Conservation (phyloP, 495 filamentous ascomycete species). For the Friedmanniomyces simplex region DNA sequence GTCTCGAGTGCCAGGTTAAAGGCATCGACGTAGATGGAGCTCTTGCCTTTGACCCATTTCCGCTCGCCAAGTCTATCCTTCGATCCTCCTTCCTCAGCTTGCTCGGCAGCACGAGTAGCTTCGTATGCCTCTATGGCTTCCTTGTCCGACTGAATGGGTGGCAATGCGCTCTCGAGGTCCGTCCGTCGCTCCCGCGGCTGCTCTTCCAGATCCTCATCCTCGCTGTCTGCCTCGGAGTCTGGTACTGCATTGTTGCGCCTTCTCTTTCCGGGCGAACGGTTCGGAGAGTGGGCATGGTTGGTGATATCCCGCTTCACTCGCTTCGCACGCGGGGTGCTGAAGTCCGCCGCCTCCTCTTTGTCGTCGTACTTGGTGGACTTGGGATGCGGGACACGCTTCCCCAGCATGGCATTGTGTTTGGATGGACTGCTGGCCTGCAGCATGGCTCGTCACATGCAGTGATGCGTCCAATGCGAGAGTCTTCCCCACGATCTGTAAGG, state of each 20-base stretch:
- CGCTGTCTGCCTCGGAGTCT: slow-evolving; percentile 29
- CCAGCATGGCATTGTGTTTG: slow-evolving; percentile 33
- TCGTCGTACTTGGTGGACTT: slow-evolving; percentile 29
- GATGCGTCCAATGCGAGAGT: too few species aligned
- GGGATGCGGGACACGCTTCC: slow-evolving; percentile 22
- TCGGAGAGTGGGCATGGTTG: neutral
- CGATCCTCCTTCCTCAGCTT: slow-evolving; percentile 29
- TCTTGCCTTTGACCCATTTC: slow-evolving; percentile 53
- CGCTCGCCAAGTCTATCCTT: slow-evolving; percentile 43
- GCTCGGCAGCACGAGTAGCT: slow-evolving; percentile 38
- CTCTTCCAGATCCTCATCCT: slow-evolving; percentile 17
- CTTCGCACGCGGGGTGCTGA: slow-evolving; percentile 25
- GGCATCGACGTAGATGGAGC: slow-evolving; percentile 89
- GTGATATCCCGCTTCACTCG: slow-evolving; percentile 16
- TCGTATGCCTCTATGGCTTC: slow-evolving; percentile 78
- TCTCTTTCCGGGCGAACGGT: neutral
- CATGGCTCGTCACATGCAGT: too few species aligned
- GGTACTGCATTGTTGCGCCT: slow-evolving; percentile 14
- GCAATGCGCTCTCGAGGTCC: slow-evolving; percentile 68
- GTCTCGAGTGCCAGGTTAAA: slow-evolving; percentile 91
- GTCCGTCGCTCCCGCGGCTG: slow-evolving; percentile 40
- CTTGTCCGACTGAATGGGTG: slow-evolving; percentile 53
- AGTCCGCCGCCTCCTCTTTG: slow-evolving; percentile 8
- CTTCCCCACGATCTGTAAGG: too few species aligned
- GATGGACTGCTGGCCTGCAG: slow-evolving; percentile 26